Conservation (phyloP, 2,329 filamentous ascomycete genomes). For the Cordyceps cateniannulata region DNA sequence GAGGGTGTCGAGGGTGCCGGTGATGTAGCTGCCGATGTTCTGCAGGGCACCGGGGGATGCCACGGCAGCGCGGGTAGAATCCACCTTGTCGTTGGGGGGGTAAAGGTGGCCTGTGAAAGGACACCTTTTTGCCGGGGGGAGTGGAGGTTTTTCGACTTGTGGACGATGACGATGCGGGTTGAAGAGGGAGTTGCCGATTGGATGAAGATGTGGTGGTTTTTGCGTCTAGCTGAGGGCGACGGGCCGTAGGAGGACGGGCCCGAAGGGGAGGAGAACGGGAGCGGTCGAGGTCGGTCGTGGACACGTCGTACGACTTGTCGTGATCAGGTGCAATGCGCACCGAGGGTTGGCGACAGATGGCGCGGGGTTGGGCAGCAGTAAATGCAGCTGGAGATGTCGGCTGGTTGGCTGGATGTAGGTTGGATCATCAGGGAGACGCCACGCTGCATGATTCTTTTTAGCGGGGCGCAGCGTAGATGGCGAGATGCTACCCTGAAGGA, state of each 20-base stretch:
- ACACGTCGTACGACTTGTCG: not conserved
- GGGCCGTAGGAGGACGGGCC: not conserved
- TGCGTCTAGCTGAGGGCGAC: not conserved
- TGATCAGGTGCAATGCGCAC: not conserved
- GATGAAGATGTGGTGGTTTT: not conserved
- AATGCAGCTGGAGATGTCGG: not conserved
- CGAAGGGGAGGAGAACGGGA: not conserved
- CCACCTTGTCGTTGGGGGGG: conserved; percentile 48
- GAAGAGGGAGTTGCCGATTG: not conserved
- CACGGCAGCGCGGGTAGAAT: conserved; percentile 50
- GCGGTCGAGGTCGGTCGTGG: not conserved
- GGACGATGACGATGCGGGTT: not conserved
- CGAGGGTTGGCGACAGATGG: not conserved
- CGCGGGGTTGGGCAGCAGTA: conserved; percentile 10
- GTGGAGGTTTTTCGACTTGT: not conserved
- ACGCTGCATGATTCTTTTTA: conserved; percentile 8
- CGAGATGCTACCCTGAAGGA: not conserved
- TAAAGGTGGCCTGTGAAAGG: conserved; percentile 16
- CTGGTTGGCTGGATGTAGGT: not conserved
- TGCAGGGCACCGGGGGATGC: conserved; percentile 59
- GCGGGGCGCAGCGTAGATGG: not conserved
- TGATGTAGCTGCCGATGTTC: conserved; percentile 53
- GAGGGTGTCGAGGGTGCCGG: conserved; percentile 44
- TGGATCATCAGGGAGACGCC: conserved; percentile 2
- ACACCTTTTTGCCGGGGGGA: conserved; percentile 13